These are phyloP conservation scores for Xylaria sp. DNA, from an alignment of 2,329 filamentous ascomycete genomes.

Conservation along the genomic window DNA sequence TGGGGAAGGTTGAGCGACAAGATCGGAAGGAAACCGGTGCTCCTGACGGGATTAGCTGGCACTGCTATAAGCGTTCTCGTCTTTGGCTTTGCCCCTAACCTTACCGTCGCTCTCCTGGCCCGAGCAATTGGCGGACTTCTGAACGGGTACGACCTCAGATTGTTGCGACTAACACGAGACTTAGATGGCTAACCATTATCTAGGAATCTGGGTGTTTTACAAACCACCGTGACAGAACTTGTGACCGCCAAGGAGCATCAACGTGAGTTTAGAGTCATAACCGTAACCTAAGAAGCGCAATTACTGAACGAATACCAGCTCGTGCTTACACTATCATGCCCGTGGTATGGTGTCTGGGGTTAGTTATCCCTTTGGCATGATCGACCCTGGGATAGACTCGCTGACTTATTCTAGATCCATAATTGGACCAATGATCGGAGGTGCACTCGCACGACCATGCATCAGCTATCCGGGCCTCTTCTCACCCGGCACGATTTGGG, in stretches of 20 bases:
- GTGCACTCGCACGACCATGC: conserved; percentile 87
- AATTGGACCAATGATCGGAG: conserved; percentile 89
- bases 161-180: conserved; percentile 37
- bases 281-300: neutral
- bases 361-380: conserved; percentile 54
- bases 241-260: conserved; percentile 94
- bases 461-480: conserved; percentile 82
- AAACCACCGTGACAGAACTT: conserved; percentile 94
- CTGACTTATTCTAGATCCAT: conserved; percentile 73
- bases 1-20: conserved; percentile 95
- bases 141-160: conserved; percentile 74
- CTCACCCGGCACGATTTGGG: conserved; percentile 78
- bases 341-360: conserved; percentile 96
- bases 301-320: conserved; percentile 61
- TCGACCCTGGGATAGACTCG: conserved; percentile 26
- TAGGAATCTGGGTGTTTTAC: conserved; percentile 92
- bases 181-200: conserved; percentile 42
- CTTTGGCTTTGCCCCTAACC: conserved; percentile 88
- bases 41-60: conserved; percentile 87
- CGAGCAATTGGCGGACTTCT: conserved; percentile 89
- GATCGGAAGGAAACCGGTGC: conserved; percentile 90
- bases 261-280: conserved; percentile 63
- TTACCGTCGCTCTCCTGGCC: conserved; percentile 85
- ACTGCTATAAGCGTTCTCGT: conserved; percentile 92
- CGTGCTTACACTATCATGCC: conserved; percentile 98